Base-by-base conservation (phyloP, 1,139 yeast genomes). In the Pichia sp. region DNA sequence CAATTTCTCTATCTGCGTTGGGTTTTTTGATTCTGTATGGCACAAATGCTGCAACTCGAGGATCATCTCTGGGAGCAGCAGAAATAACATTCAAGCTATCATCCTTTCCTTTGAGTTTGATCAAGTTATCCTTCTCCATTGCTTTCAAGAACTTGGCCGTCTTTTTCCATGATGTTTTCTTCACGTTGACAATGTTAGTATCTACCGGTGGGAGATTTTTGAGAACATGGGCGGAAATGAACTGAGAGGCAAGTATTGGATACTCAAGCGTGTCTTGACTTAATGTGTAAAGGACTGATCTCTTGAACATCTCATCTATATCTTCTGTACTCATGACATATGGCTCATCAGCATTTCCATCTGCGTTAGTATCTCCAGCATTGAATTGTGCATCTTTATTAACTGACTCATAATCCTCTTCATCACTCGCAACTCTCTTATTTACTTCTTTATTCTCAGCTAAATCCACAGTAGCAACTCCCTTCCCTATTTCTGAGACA, bases 101-200 rank as follows among this genome's bases (percentile, higher is more conserved):
- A 17, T 70, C 82, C 49, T 85, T 82, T 10, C 91, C 94, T 48
- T 85, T 84, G 13, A 78, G 59, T 37, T 72, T 72, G 20, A 85
- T 46, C 40, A 79, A 72, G 2, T 75, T 74, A 34, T 69, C 67
- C 53, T 86, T 88, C 45, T 83, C 94, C 79, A 87, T 85, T 5
- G 82, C 77, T 53, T 86, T 88, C 38, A 88, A 63, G 51, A 78
- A 86, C 57, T 87, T 88, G 16, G 88, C 71, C 2, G 93, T 76
- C 53, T 91, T 91, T 56, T 83, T 87, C 94, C 94, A 88, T 3
- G 88, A 74, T 0, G 96, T 79, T 50, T 77, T 80, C 58, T 87
- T 88, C 50, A 91, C 72, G 41, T 72, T 77, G 29, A 85, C 72
- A n/a, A 43, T 25, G 15, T 41, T 39, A 1, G 43, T 23, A 34